Base-by-base conservation (phyloP, 352 stramenopile species). In the Hyaloperonospora brassicae region DNA sequence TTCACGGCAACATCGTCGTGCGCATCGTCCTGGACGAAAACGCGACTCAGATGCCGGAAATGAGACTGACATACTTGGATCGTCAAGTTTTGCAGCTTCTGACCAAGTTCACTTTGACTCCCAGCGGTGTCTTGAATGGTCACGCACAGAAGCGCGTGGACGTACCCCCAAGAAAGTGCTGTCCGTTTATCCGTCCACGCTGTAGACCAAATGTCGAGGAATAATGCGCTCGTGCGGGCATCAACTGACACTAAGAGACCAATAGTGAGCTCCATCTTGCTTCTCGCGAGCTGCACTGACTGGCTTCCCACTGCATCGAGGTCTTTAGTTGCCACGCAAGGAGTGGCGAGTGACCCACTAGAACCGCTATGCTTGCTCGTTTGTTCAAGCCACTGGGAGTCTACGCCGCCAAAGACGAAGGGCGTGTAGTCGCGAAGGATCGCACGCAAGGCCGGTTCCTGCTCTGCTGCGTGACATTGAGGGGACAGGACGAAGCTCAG, bases 161-260 rank as follows among this genome's bases (percentile, higher is more conserved):
- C 59, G 35, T 82, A 82, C 24, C 60, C 59, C 73, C 73, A 88
- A 31, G 69, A 55, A 31, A 82, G 46, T 24, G 34, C 42, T 8
- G 54, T 54, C 13, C 30, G 22, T 8, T 65, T 65, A 7, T 59
- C 53, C 36, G 69, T 68, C 78, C 71, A 80, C 31, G 52, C 52
- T 49, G 75, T 53, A 5, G 58, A 71, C 79, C 76, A 87, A 40
- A 68, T 50, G 12, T 71, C 52, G 10, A 89, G 24, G 30, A 89
- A 76, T 42, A 62, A 55, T 39, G 40, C 44, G 52, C 57, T 70
- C n/a, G 57, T 59, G 2, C 47, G 39, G 47, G 45, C 50, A 52
- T 44, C 55, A 12, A 50, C 49, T 57, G 38, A 35, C 38, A 30
- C n/a, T 41, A 71, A 49, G 34, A 71, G 38, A n/a, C 34, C 31